Conservation (phyloP, 495 filamentous ascomycete genomes). For the Penicillium argentinense region DNA sequence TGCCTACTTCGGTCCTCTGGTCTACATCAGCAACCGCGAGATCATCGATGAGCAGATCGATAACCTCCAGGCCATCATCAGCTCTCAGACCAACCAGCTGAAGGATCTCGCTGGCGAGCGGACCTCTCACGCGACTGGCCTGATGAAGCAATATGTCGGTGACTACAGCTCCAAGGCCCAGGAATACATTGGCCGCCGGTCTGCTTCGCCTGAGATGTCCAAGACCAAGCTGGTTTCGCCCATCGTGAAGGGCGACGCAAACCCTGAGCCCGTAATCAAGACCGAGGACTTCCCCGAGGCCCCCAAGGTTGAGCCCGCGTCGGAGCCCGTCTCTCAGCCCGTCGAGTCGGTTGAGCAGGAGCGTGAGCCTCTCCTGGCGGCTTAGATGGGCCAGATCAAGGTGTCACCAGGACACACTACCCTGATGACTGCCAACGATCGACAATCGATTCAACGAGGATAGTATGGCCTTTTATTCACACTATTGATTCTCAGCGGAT, state of each 20-base stretch:
- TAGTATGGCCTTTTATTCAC: neutral
- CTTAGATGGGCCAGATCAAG: constrained; percentile 18
- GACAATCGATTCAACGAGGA: neutral
- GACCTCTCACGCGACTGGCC: constrained; percentile 70
- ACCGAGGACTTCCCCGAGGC: constrained; percentile 60
- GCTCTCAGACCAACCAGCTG: constrained; percentile 78
- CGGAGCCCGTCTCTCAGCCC: constrained; percentile 41
- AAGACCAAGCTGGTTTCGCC: constrained; percentile 22
- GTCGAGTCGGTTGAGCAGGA: constrained; percentile 25
- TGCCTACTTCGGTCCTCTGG: constrained; percentile 80
- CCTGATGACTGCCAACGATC: neutral
- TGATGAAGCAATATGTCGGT: constrained; percentile 76
- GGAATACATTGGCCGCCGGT: constrained; percentile 62
- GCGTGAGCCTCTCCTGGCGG: constrained; percentile 39
- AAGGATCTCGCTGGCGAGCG: constrained; percentile 78
- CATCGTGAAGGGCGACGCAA: constrained; percentile 49
- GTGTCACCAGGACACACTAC: neutral
- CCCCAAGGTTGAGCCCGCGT: constrained; percentile 51
- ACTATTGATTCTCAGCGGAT: neutral
- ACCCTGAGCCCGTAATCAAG: constrained; percentile 50
- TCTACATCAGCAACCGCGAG: constrained; percentile 93
- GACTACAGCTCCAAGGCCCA: constrained; percentile 87
- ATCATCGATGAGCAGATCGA: constrained; percentile 83
- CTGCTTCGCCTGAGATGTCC: constrained; percentile 46
- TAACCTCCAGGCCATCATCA: constrained; percentile 68